Conservation (phyloP, 306 rosid genomes). For the Cucurbita pepo region DNA sequence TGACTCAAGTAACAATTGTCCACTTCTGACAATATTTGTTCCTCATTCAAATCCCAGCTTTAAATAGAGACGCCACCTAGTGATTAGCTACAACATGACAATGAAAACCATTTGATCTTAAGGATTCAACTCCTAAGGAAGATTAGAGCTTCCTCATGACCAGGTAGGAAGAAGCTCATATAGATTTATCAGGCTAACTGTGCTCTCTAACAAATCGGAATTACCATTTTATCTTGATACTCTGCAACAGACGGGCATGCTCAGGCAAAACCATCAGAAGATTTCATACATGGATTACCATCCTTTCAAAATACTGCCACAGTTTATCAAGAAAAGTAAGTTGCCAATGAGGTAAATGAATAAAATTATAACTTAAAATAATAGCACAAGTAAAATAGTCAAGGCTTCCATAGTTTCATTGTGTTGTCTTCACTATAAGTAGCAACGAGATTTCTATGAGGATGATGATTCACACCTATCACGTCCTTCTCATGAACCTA, state of each 20-base stretch:
- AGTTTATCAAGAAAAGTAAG: neutral
- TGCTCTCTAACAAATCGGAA: neutral
- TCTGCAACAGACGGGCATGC: neutral
- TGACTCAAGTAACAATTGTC: too few relatives aligned
- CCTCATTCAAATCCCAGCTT: too few relatives aligned
- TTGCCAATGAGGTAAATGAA: neutral
- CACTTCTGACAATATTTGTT: too few relatives aligned
- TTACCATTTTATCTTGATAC: neutral
- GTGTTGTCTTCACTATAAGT: slow-evolving; percentile 82
- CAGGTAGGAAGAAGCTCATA: neutral
- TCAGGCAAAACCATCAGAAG: neutral
- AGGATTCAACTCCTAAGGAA: neutral
- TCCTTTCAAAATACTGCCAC: neutral
- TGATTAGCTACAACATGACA: neutral
- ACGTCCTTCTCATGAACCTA: slow-evolving; percentile 96
- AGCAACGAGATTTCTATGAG: slow-evolving; percentile 90
- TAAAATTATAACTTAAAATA: neutral
- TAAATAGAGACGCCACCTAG: neutral
- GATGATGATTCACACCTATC: slow-evolving; percentile 85
- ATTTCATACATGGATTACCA: neutral
- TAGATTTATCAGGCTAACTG: neutral
- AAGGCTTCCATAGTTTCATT: slow-evolving; percentile 94
- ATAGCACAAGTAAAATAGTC: slow-evolving; percentile 6
- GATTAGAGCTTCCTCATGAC: neutral
- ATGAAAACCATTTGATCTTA: neutral